Conservation (phyloP, 176 grass and related monocot species). For the Triticum aestivum region IWGSC_CS_RefSeq_v2.1 NC_057812.1:675665558-675666057, state of each 20-base stretch:
- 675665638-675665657: too few species aligned
- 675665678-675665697: not conserved
- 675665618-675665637: too few species aligned
- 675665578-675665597: too few species aligned
- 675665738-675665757: not conserved
- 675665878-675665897: slow-evolving; percentile 51
- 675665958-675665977: too few species aligned
- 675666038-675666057: slow-evolving; percentile 46
- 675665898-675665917: slow-evolving; percentile 48
- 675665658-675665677: too few species aligned
- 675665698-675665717: not conserved
- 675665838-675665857: slow-evolving; percentile 1
- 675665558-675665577: too few species aligned
- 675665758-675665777: not conserved
- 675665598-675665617: too few species aligned
- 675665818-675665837: not conserved
- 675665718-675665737: not conserved
- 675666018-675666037: slow-evolving; percentile 45
- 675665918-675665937: slow-evolving; percentile 27
- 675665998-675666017: too few species aligned
- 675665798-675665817: not conserved
- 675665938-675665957: not conserved
- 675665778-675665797: not conserved
- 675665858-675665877: slow-evolving; percentile 57
- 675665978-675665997: not conserved